Evolutionary conservation across 208 protist species (phyloP).

Genomic region (Trypanosoma platydactyli): DNA sequence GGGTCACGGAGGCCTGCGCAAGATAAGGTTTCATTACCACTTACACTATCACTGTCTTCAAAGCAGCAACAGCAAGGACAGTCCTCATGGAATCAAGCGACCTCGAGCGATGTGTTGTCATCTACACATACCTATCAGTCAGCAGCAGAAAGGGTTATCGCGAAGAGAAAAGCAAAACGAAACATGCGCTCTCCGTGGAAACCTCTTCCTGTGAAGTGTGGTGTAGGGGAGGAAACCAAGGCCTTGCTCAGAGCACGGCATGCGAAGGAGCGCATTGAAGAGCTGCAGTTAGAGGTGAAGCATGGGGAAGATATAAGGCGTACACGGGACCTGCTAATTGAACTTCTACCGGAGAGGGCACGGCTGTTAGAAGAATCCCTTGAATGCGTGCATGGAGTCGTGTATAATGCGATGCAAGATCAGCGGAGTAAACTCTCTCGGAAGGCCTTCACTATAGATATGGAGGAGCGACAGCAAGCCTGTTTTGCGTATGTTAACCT

Average conservation of each 20-base stretch:
- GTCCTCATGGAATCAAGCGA: too few species aligned
- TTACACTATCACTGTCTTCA: too few species aligned
- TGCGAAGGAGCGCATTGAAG: conserved; percentile 29
- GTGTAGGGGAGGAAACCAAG: conserved; percentile 50
- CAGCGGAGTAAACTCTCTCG: conserved; percentile 46
- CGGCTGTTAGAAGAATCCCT: conserved; percentile 14
- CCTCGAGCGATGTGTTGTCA: too few species aligned
- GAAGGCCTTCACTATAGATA: conserved; percentile 36
- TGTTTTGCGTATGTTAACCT: conserved; percentile 49
- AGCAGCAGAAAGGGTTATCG: not conserved
- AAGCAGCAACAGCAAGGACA: too few species aligned
- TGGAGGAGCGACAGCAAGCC: conserved; percentile 31
- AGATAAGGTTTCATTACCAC: too few species aligned
- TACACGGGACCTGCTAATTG: conserved; percentile 44
- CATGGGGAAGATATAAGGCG: conserved; percentile 39
- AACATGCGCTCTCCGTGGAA: conserved; percentile 1
- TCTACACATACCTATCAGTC: not conserved
- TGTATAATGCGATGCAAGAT: conserved; percentile 32
- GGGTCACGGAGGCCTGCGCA: too few species aligned
- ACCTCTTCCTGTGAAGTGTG: conserved; percentile 43
- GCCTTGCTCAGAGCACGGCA: conserved; percentile 37
- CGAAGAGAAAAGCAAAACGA: not conserved
- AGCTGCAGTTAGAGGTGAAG: conserved; percentile 40
- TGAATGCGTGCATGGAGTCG: conserved; percentile 18
- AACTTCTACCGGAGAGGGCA: conserved; percentile 29